A percentile compares a stretch with the other conserved stretches of the same genome.
phyloP scores from a whole-genome alignment of 805 yeast species.

The Saccharomycopsis amapae region DNA sequence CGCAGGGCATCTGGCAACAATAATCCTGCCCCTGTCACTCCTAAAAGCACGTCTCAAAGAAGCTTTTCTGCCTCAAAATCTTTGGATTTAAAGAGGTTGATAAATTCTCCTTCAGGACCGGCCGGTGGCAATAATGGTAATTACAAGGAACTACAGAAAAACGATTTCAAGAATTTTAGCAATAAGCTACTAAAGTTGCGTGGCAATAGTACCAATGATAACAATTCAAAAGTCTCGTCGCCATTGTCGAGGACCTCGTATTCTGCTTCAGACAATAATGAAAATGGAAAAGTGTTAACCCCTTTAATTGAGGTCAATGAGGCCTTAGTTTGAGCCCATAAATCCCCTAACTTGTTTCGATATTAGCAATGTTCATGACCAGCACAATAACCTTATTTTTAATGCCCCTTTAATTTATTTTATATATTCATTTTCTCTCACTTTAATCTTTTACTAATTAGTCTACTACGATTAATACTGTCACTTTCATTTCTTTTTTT shows the following conservation, averaged over 20 bases:
- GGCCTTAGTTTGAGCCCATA: no score
- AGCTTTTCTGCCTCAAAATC: conserved; percentile 3
- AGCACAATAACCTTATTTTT: no score
- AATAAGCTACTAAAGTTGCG: conserved; percentile 3
- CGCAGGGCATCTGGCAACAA: background rate
- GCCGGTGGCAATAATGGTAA: background rate
- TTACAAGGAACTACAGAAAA: conserved; percentile 3
- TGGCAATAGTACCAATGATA: background rate
- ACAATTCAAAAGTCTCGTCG: background rate
- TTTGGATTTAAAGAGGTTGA: conserved; percentile 10
- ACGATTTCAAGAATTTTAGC: conserved; percentile 11
- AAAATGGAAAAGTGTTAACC: conserved; percentile 1
- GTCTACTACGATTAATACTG: no score
- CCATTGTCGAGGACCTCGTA: background rate
- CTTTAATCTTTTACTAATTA: no score
- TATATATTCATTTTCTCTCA: no score
- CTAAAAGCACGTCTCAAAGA: background rate
- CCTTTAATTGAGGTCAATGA: conserved; percentile 20
- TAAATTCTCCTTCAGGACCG: background rate
- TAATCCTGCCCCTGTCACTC: background rate
- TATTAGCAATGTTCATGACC: no score
- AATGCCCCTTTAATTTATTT: no score
- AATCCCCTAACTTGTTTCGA: no score
- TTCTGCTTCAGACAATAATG: background rate
- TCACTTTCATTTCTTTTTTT: no score